Conservation (phyloP, 2,329 filamentous ascomycete genomes). For the Neophaeococcomyces mojaviensis region DNA sequence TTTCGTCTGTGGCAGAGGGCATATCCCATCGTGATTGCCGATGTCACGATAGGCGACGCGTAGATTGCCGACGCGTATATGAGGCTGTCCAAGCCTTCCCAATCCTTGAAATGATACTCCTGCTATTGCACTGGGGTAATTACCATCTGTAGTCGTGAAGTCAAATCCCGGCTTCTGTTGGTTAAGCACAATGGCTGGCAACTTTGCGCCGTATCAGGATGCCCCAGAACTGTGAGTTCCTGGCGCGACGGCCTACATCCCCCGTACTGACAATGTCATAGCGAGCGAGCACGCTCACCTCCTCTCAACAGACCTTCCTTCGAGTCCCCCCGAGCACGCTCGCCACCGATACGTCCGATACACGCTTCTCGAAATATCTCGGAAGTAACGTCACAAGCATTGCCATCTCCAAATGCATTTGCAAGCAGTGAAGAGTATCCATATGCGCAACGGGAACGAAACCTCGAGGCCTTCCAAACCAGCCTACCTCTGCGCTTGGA, state of each 20-base stretch:
- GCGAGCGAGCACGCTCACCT: slow-evolving; percentile 68
- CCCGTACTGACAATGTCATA: slow-evolving; percentile 6
- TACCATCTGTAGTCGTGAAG: no score
- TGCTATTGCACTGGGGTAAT: no score
- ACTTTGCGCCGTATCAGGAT: slow-evolving; percentile 97
- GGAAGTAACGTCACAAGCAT: slow-evolving; percentile 28
- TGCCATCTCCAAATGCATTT: slow-evolving; percentile 35
- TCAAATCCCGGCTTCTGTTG: no score
- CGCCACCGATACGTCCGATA: slow-evolving; percentile 43
- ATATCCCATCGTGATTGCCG: no score
- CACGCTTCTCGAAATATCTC: slow-evolving; percentile 38
- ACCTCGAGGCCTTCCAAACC: slow-evolving; percentile 76
- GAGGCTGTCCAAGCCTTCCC: no score
- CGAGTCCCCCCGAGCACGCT: slow-evolving; percentile 49
- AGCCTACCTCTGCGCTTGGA: slow-evolving; percentile 79
- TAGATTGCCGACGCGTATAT: no score
- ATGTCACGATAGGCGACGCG: no score
- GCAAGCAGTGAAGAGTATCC: slow-evolving; percentile 22
- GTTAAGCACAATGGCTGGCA: slow-evolving; percentile 46
- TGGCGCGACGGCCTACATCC: background rate
- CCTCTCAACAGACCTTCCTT: slow-evolving; percentile 33
- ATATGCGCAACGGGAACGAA: slow-evolving; percentile 47
- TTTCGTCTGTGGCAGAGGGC: background rate
- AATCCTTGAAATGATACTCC: no score
- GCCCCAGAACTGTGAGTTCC: slow-evolving; percentile 58